Evolutionary conservation across 169 alveolate species (phyloP).

Genomic region (Blepharisma undulans): DNA sequence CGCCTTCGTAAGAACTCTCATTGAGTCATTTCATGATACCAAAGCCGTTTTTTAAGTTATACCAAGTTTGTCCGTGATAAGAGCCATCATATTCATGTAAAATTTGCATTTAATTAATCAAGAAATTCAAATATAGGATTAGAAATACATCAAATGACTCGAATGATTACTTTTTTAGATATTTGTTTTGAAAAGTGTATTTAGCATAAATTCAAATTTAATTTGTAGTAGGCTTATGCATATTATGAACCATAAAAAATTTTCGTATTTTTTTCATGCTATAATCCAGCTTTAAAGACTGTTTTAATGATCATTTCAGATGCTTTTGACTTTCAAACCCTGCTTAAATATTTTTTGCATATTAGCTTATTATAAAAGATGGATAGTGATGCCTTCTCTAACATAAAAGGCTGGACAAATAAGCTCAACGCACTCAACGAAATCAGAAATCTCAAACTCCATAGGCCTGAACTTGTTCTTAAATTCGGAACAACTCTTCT

Average conservation of each 20-base stretch:
- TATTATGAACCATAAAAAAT: too few species aligned
- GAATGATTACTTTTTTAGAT: too few species aligned
- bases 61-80: background rate
- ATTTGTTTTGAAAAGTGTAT: too few species aligned
- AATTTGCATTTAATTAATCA: background rate
- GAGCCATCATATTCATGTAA: slow-evolving; percentile 5
- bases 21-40: slow-evolving; percentile 17
- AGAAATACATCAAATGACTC: too few species aligned
- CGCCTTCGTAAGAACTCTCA: background rate
- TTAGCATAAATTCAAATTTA: too few species aligned
- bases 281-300: too few species aligned
- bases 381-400: background rate
- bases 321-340: too few species aligned
- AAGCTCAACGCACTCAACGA: background rate
- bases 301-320: too few species aligned
- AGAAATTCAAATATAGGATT: background rate
- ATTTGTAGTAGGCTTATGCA: too few species aligned
- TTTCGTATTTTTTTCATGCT: too few species aligned
- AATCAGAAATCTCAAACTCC: background rate
- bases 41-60: background rate
- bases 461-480: slow-evolving; percentile 8
- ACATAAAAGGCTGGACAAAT: background rate
- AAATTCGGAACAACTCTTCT: background rate
- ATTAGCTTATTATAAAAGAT: background rate
- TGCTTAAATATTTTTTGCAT: background rate